These are phyloP conservation scores for Allium sativum DNA, from an alignment of 106 monocot species.

Conservation along the genomic window DNA sequence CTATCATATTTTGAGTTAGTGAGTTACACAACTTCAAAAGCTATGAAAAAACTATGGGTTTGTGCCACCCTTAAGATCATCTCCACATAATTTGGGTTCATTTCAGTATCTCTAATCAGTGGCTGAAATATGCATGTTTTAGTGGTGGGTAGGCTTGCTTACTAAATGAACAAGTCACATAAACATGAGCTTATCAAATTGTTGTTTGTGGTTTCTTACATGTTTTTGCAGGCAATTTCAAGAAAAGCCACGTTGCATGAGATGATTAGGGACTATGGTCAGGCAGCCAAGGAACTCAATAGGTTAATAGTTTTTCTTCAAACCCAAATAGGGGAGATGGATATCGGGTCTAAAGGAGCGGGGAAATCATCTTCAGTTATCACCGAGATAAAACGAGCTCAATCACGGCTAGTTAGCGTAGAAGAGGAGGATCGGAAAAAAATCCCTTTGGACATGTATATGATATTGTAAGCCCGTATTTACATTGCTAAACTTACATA, in stretches of 20 bases:
- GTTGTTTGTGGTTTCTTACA: too few relatives aligned
- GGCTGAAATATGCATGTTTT: too few relatives aligned
- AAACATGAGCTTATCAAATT: too few relatives aligned
- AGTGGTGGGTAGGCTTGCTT: too few relatives aligned
- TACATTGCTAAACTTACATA: too few relatives aligned
- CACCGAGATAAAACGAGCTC: constrained; percentile 41
- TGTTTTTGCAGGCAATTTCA: constrained; percentile 66
- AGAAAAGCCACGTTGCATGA: constrained; percentile 90
- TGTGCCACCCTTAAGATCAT: too few relatives aligned
- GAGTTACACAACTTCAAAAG: too few relatives aligned
- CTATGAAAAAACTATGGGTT: too few relatives aligned
- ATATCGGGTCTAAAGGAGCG: constrained; percentile 10
- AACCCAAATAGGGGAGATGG: constrained; percentile 25
- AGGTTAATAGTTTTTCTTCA: constrained; percentile 61
- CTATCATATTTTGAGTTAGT: too few relatives aligned
- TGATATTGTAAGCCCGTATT: constrained; percentile 60
- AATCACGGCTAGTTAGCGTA: constrained; percentile 41
- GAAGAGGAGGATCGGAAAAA: constrained; percentile 66
- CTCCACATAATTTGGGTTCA: too few relatives aligned
- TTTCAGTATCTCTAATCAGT: too few relatives aligned
- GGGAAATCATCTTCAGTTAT: constrained; percentile 17
- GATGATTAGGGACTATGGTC: constrained; percentile 93
- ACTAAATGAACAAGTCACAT: too few relatives aligned
- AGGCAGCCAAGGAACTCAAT: constrained; percentile 61
- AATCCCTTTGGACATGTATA: constrained; percentile 65